phyloP scores from a whole-genome alignment of 257 asterid genomes.

The Dorcoceras hygrometricum region DNA sequence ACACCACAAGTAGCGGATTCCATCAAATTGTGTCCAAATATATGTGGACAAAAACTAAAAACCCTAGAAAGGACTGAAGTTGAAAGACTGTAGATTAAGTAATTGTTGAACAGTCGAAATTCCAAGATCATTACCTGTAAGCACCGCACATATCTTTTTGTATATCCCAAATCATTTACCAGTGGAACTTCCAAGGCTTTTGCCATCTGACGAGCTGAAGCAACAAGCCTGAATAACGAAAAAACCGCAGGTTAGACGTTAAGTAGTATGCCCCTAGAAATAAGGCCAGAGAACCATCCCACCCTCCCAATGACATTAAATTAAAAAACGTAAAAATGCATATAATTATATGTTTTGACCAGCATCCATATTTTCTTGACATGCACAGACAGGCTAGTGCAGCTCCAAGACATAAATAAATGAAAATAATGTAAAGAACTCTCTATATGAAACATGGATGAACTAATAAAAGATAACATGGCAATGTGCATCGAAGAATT shows the following conservation, averaged over 20 bases:
- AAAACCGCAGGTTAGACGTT: slow-evolving; percentile 21
- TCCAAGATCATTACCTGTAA: slow-evolving; percentile 61
- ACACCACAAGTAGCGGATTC: too few species aligned
- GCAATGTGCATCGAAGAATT: too few species aligned
- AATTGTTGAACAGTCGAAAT: too few species aligned
- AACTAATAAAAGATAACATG: too few species aligned
- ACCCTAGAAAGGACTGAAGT: not conserved
- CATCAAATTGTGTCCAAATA: too few species aligned
- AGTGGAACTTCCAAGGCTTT: slow-evolving; percentile 96
- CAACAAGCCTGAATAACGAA: slow-evolving; percentile 68
- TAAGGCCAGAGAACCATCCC: not conserved
- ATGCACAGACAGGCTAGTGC: too few species aligned
- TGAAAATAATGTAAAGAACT: too few species aligned
- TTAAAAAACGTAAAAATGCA: not conserved
- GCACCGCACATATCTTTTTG: slow-evolving; percentile 93
- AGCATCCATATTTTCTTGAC: not conserved
- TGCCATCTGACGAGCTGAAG: slow-evolving; percentile 95
- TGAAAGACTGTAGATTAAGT: slow-evolving; percentile 6
- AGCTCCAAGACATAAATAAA: too few species aligned
- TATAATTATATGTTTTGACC: not conserved
- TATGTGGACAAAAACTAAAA: too few species aligned
- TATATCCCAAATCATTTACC: slow-evolving; percentile 95
- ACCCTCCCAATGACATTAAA: not conserved
- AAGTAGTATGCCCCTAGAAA: not conserved
- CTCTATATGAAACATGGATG: too few species aligned